Conservation (phyloP, 306 rosid genomes). For the Gillenia trifoliata region DNA sequence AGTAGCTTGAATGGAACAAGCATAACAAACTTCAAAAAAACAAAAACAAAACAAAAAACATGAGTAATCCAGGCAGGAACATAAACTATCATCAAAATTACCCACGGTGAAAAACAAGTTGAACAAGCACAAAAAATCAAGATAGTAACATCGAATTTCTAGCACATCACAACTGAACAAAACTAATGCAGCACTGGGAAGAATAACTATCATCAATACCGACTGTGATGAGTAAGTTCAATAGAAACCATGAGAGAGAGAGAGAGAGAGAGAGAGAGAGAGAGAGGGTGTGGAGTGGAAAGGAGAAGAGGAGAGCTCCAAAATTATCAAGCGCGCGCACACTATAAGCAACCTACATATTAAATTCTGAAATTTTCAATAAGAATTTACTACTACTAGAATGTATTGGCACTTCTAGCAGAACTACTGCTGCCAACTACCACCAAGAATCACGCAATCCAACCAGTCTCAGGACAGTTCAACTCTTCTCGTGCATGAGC, state of each 20-base stretch:
- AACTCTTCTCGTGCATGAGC: conserved; percentile 10
- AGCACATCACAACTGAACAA: background rate
- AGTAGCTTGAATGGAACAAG: background rate
- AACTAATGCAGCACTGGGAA: background rate
- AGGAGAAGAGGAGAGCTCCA: conserved; percentile 6
- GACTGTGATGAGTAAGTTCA: conserved; percentile 12
- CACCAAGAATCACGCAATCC: conserved; percentile 34
- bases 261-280: background rate
- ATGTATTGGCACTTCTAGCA: conserved; percentile 29
- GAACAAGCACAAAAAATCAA: background rate
- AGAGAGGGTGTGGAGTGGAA: background rate
- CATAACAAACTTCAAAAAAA: background rate
- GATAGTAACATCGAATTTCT: background rate
- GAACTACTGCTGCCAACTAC: conserved; percentile 29
- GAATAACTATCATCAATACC: conserved; percentile 16
- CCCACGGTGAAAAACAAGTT: background rate
- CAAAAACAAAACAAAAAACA: background rate
- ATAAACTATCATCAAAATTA: conserved; percentile 4
- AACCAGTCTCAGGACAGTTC: conserved; percentile 8
- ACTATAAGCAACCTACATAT: conserved; percentile 25
- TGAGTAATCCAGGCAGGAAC: background rate
- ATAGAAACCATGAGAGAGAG: background rate
- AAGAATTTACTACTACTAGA: conserved; percentile 21
- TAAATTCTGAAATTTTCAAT: conserved; percentile 26
- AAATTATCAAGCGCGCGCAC: conserved; percentile 31